phyloP scores from a whole-genome alignment of 495 filamentous ascomycete genomes.

The Penicillium egyptiacum region DNA sequence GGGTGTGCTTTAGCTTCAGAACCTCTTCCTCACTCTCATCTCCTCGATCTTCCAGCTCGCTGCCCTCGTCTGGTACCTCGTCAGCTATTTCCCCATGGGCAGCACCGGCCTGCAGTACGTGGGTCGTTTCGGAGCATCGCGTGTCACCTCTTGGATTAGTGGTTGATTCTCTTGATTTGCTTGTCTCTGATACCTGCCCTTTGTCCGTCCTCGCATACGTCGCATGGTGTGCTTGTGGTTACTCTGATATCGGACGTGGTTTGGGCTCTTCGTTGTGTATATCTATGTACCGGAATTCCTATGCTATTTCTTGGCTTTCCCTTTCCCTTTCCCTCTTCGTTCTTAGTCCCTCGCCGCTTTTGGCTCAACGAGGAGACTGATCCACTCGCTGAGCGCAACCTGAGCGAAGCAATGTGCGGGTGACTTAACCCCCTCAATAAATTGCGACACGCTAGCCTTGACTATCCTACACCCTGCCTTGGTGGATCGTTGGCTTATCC shows the following conservation, averaged over 20 bases:
- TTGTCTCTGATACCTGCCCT: neutral
- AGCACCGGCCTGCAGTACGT: slow-evolving; percentile 83
- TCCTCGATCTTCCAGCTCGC: slow-evolving; percentile 79
- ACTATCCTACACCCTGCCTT: too few relatives aligned
- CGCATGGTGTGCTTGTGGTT: neutral
- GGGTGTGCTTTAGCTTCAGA: slow-evolving; percentile 60
- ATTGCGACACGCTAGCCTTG: too few relatives aligned
- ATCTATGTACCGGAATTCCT: neutral
- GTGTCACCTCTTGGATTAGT: slow-evolving; percentile 86
- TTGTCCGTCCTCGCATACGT: neutral
- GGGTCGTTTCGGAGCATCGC: slow-evolving; percentile 77
- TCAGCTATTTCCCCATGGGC: slow-evolving; percentile 98
- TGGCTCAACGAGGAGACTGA: too few relatives aligned
- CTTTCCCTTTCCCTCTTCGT: too few relatives aligned
- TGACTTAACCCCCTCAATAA: too few relatives aligned
- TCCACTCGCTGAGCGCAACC: too few relatives aligned
- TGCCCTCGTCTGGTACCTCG: slow-evolving; percentile 86
- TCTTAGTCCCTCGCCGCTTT: too few relatives aligned
- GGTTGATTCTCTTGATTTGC: slow-evolving; percentile 48
- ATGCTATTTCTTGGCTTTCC: too few relatives aligned
- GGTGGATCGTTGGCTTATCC: too few relatives aligned
- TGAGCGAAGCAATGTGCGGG: too few relatives aligned
- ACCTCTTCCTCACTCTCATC: slow-evolving; percentile 77
- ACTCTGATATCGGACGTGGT: neutral
- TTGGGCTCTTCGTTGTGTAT: neutral